Percentiles rank a stretch among this genome's conserved stretches.
Evolutionary conservation across 108 stramenopile genomes (phyloP).

Genomic region (Thalassiosira profunda): DNA sequence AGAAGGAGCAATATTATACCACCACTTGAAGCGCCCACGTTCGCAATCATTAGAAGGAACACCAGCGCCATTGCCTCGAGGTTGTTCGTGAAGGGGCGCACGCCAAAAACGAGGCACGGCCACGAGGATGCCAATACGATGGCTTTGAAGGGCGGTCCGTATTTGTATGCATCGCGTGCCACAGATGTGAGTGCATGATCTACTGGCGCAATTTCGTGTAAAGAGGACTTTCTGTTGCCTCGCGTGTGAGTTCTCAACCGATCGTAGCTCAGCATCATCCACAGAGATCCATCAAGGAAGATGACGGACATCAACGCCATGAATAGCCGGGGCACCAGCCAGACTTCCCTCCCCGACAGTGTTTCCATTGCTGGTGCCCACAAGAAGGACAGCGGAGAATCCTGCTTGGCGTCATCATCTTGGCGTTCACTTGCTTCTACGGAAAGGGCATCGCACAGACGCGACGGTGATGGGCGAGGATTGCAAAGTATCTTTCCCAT

Average conservation of each 20-base stretch:
- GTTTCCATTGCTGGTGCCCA: no score
- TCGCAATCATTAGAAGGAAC: constrained; percentile 38
- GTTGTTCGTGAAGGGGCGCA: constrained; percentile 83
- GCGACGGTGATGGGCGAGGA: no score
- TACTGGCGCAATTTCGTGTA: no score
- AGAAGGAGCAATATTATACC: no score
- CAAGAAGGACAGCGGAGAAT: no score
- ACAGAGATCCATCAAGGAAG: constrained; percentile 63
- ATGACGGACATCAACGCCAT: constrained; percentile 67
- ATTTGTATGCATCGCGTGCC: no score
- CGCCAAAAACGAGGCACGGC: constrained; percentile 62
- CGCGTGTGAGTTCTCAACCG: constrained; percentile 3
- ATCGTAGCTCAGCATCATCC: constrained; percentile 24
- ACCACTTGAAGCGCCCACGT: no score
- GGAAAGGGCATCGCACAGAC: no score
- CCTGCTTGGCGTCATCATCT: background rate
- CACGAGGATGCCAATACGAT: constrained; percentile 72
- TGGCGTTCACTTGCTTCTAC: no score
- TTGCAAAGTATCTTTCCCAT: background rate
- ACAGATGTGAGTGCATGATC: no score
- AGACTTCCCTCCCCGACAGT: constrained; percentile 64
- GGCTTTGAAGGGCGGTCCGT: constrained; percentile 53
- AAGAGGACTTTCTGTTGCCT: constrained; percentile 3
- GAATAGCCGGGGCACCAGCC: constrained; percentile 68
- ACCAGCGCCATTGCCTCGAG: constrained; percentile 74